These are phyloP conservation scores for Bullera alba DNA, from an alignment of 768 basidiomycete species.

Conservation along the genomic window DNA sequence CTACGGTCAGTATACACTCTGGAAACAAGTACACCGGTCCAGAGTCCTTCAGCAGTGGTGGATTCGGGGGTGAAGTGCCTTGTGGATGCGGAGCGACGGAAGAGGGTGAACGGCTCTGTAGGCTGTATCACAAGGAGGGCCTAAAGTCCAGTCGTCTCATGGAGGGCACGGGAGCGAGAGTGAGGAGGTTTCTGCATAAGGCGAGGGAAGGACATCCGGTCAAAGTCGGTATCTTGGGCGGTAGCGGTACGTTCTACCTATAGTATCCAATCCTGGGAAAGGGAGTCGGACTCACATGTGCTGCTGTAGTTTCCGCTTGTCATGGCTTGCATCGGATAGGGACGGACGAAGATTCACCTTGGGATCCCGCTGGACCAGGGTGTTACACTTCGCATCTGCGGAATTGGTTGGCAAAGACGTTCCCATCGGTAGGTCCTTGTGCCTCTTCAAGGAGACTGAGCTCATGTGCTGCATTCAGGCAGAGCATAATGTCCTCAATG, in stretches of 20 bases:
- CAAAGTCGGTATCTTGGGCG: conserved; percentile 40
- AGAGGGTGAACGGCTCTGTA: conserved; percentile 32
- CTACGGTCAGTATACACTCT: conserved; percentile 13
- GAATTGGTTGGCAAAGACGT: conserved; percentile 31
- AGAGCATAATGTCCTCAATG: conserved; percentile 35
- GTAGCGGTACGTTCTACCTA: conserved; percentile 34
- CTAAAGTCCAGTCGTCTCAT: conserved; percentile 20
- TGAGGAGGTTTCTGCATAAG: conserved; percentile 29
- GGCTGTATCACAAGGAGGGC: conserved; percentile 31
- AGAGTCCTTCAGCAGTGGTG: no score
- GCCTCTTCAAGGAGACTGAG: neutral
- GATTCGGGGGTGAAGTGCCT: neutral
- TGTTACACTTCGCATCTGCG: conserved; percentile 38
- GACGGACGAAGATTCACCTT: no score
- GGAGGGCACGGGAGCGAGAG: conserved; percentile 32
- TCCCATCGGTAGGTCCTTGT: conserved; percentile 27
- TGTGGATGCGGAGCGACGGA: conserved; percentile 24
- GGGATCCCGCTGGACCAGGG: conserved; percentile 42
- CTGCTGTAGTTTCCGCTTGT: conserved; percentile 38
- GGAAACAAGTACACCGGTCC: neutral
- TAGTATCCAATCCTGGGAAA: neutral
- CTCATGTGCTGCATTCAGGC: conserved; percentile 3
- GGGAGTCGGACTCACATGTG: neutral
- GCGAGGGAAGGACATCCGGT: conserved; percentile 26
- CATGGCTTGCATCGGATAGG: conserved; percentile 41